Conservation (phyloP, 331 rosid species). For the Malus hybrid region DNA sequence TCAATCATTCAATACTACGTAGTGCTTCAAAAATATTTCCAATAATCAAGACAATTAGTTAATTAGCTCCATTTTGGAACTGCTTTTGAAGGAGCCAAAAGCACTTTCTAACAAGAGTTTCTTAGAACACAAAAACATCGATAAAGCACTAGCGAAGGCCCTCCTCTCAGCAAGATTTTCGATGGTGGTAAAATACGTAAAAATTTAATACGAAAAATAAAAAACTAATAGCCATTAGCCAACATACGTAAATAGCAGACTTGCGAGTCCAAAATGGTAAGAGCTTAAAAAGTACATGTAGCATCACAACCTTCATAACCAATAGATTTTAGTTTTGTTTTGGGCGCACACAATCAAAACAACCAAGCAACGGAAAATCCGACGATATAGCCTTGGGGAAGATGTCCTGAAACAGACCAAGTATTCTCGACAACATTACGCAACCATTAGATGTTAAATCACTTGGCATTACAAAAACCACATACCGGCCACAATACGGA, state of each 20-base stretch:
- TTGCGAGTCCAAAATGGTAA: no score
- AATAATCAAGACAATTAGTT: no score
- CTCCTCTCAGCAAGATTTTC: no score
- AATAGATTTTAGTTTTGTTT: neutral
- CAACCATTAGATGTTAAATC: neutral
- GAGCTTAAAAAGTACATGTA: neutral
- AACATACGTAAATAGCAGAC: neutral
- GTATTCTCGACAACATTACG: neutral
- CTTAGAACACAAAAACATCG: no score
- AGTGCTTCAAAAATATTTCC: no score
- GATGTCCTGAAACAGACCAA: neutral
- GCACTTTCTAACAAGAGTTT: no score
- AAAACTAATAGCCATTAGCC: neutral
- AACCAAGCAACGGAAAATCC: neutral
- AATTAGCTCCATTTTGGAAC: no score
- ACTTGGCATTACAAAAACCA: neutral
- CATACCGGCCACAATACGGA: neutral
- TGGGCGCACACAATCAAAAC: neutral
- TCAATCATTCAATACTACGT: no score
- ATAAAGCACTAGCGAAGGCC: no score
- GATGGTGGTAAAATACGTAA: no score
- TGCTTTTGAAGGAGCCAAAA: no score
- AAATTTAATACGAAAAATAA: neutral
- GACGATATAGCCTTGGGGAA: neutral
- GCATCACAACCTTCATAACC: neutral